A percentile compares a stretch with the other conserved stretches of the same genome.
phyloP scores from a whole-genome alignment of 139 green algal genomes.

The Auxenochlorella protothecoides region DNA sequence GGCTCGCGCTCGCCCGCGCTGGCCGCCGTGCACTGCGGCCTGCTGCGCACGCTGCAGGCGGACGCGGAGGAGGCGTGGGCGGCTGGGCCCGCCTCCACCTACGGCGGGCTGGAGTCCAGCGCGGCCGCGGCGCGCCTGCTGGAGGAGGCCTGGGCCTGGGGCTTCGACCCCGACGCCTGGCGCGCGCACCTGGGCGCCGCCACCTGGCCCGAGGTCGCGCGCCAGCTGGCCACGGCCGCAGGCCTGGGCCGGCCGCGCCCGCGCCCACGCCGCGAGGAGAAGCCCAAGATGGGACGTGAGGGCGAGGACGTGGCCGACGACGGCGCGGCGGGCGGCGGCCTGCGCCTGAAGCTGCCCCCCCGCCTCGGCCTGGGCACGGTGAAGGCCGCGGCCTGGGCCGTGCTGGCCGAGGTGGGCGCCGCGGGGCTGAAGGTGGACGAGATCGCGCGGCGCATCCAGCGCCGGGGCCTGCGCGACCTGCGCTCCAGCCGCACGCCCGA shows the following conservation, averaged over 20 bases:
- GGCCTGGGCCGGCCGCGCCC: slow-evolving; percentile 21
- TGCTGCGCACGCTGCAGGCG: slow-evolving; percentile 55
- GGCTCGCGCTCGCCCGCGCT: slow-evolving; percentile 42
- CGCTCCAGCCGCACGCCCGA: slow-evolving; percentile 13
- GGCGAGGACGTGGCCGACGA: slow-evolving; percentile 52
- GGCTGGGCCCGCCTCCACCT: neutral
- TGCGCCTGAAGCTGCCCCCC: slow-evolving; percentile 58
- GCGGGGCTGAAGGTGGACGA: slow-evolving; percentile 58
- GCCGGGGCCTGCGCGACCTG: slow-evolving; percentile 67
- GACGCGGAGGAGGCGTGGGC: slow-evolving; percentile 25
- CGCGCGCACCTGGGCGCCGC: slow-evolving; percentile 70
- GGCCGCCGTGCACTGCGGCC: slow-evolving; percentile 49
- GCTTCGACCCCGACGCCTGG: slow-evolving; percentile 85
- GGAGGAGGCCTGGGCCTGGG: slow-evolving; percentile 84
- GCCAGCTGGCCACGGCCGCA: slow-evolving; percentile 50
- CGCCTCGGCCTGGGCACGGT: slow-evolving; percentile 53
- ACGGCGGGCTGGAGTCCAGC: slow-evolving; percentile 1
- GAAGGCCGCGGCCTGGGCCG: slow-evolving; percentile 78
- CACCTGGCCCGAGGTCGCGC: slow-evolving; percentile 86
- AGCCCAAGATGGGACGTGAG: slow-evolving; percentile 44
- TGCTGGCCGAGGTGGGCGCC: slow-evolving; percentile 54
- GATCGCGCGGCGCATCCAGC: slow-evolving; percentile 65
- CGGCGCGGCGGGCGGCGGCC: slow-evolving; percentile 15
- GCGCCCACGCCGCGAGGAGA: slow-evolving; percentile 13
- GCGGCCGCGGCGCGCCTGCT: slow-evolving; percentile 52